phyloP scores from a whole-genome alignment of 495 filamentous ascomycete species.

The Clohesyomyces aquaticus region DNA sequence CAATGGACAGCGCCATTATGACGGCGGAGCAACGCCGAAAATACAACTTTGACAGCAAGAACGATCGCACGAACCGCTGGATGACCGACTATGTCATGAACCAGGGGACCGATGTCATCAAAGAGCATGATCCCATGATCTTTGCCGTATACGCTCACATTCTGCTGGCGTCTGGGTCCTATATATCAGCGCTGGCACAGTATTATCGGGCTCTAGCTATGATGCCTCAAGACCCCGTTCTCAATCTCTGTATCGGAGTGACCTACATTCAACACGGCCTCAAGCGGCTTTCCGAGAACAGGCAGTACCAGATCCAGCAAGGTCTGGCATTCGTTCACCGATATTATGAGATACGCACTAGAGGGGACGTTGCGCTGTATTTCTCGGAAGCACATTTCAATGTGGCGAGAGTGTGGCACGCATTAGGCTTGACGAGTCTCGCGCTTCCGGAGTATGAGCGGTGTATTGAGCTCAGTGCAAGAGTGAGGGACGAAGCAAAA shows the following conservation, averaged over 20 bases:
- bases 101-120: slow-evolving; percentile 11
- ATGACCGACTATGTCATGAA: slow-evolving; percentile 11
- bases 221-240: slow-evolving; percentile 71
- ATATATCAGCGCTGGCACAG: slow-evolving; percentile 84
- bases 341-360: slow-evolving; percentile 66
- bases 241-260: slow-evolving; percentile 73
- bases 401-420: slow-evolving; percentile 76
- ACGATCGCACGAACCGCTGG: slow-evolving; percentile 16
- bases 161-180: slow-evolving; percentile 72
- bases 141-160: slow-evolving; percentile 89
- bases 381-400: slow-evolving; percentile 90
- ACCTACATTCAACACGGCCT: slow-evolving; percentile 83
- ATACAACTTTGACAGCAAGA: slow-evolving; percentile 39
- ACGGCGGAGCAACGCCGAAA: slow-evolving; percentile 40
- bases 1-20: slow-evolving; percentile 70
- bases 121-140: slow-evolving; percentile 64
- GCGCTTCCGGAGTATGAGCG: slow-evolving; percentile 75
- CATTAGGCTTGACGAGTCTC: slow-evolving; percentile 76
- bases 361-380: slow-evolving; percentile 51
- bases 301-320: slow-evolving; percentile 83
- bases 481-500: slow-evolving; percentile 48
- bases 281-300: slow-evolving; percentile 85
- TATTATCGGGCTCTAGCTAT: slow-evolving; percentile 84
- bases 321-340: slow-evolving; percentile 77
- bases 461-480: slow-evolving; percentile 55